Evolutionary conservation across 805 yeast genomes (phyloP), one percentile per base, ranked within the genome.

Genomic region (Tetrapisispora namnaoensis): DNA sequence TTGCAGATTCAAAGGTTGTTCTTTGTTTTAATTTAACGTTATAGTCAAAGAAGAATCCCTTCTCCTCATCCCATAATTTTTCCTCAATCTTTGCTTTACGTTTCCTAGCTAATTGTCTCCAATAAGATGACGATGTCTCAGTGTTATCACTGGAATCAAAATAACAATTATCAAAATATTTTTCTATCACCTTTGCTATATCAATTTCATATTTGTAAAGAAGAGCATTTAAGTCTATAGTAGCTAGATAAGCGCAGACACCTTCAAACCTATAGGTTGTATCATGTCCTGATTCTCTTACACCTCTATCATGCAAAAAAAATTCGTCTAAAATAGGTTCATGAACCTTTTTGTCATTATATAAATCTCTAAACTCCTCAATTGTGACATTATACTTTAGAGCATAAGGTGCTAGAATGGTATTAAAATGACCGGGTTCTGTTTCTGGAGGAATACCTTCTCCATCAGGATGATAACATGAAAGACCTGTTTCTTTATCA

Each of bases 371-470:
- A 62, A 88, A 87, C 43, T 81, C 83, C 41, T 78, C 82, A 45
- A 82, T 63, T 0, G 79, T 48, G 9, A 80, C 60, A 2, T 73
- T 66, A 61, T 86, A 70, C 62, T 86, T 87, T 44, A 75, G 67
- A 37, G 84, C 80, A 60, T 77, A 87, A 2, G 91, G 89, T 45
- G 67, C 60, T 55, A 91, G 70, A 13, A 89, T 75, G 2, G 83
- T 74, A 55, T 79, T 77, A 61, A 91, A 91, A 70, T 93, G 99
- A 1, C 87, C 80, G 0, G 89, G 73, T 65, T 91, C 99, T 0
- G 97, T 90, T 64, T 91, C 99, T 6, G 97, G 97, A 5, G 99
- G 98, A 39, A 91, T 79, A n/a, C 98, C 97, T 27, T 76, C 53
- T 20, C 97, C 97, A 47, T 78, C 83, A 0, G 98, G 97, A 58